Percentiles rank a stretch among this genome's conserved stretches.
These are phyloP conservation scores for Pseudopithomyces maydicus DNA, from an alignment of 2,329 filamentous ascomycete genomes.

Conservation along the genomic window DNA sequence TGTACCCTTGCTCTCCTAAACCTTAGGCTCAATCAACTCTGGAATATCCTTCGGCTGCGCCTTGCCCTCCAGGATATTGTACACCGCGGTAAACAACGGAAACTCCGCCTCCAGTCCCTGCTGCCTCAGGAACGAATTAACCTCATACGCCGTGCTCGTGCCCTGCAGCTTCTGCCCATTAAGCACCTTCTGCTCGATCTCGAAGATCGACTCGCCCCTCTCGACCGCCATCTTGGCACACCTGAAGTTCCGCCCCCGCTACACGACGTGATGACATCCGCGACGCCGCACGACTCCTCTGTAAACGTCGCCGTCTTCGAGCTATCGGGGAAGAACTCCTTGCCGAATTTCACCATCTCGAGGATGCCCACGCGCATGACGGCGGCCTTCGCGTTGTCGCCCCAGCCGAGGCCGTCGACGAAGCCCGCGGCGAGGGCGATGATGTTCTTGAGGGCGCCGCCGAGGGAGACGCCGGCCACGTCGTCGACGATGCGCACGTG, in stretches of 20 bases:
- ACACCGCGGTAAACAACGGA: conserved; percentile 89
- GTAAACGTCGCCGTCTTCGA: conserved; percentile 87
- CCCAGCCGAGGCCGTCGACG: conserved; percentile 94
- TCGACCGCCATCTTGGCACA: conserved; percentile 89
- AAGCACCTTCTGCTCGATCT: conserved; percentile 86
- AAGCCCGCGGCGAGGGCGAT: conserved; percentile 94
- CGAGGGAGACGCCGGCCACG: conserved; percentile 94
- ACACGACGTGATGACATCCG: conserved; percentile 93
- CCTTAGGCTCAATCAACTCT: conserved; percentile 57
- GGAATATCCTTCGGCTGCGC: conserved; percentile 83
- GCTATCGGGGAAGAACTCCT: conserved; percentile 86
- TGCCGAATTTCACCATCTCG: conserved; percentile 96
- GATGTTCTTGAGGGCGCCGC: conserved; percentile 95
- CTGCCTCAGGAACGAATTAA: conserved; percentile 84
- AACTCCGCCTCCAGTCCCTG: conserved; percentile 81
- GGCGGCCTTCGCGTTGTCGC: conserved; percentile 98
- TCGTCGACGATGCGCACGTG: conserved; percentile 93
- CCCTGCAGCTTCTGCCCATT: conserved; percentile 98
- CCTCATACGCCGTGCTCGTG: conserved; percentile 87
- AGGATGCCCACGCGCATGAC: conserved; percentile 95
- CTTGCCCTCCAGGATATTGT: conserved; percentile 76
- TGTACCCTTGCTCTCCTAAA: conserved; percentile 10
- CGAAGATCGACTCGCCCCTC: conserved; percentile 77
- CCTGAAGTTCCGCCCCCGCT: conserved; percentile 91
- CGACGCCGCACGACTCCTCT: conserved; percentile 94